Percentiles rank a stretch among this genome's conserved stretches.
phyloP scores from a whole-genome alignment of 441 rosid genomes.

The Adansonia grandidieri region DNA sequence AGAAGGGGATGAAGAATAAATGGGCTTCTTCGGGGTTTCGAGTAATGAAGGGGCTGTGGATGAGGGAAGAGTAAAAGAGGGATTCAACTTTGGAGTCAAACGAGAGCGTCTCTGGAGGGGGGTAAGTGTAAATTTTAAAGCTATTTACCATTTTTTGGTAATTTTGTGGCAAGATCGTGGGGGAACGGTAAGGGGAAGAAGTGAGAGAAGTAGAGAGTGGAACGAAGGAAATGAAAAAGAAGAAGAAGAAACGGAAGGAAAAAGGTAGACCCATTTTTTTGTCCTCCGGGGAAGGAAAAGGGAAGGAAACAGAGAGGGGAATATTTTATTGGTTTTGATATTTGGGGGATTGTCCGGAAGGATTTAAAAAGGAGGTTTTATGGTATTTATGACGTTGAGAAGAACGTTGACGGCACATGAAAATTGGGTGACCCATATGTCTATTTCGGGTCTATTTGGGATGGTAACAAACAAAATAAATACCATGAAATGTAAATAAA shows the following conservation, averaged over 20 bases:
- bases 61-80: conserved; percentile 50
- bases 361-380: not conserved
- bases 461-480: not conserved
- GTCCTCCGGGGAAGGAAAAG: too few relatives aligned
- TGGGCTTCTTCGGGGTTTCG: conserved; percentile 53
- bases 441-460: not conserved
- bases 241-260: not conserved
- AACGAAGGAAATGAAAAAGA: conserved; percentile 24
- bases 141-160: conserved; percentile 46
- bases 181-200: conserved; percentile 44
- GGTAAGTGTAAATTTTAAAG: conserved; percentile 53
- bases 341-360: not conserved
- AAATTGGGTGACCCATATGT: not conserved
- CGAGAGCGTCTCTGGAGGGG: conserved; percentile 28
- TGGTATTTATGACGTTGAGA: conserved; percentile 3
- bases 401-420: not conserved
- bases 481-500: not conserved
- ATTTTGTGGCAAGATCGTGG: conserved; percentile 36
- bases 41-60: conserved; percentile 44
- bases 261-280: conserved; percentile 25
- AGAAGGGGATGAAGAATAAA: conserved; percentile 60
- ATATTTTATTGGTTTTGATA: not conserved
- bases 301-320: not conserved
- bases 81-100: conserved; percentile 43
- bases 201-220: conserved; percentile 18